Evolutionary conservation across 1,284 basidiomycete species (phyloP).

Genomic region (Trichosporon asahii): DNA sequence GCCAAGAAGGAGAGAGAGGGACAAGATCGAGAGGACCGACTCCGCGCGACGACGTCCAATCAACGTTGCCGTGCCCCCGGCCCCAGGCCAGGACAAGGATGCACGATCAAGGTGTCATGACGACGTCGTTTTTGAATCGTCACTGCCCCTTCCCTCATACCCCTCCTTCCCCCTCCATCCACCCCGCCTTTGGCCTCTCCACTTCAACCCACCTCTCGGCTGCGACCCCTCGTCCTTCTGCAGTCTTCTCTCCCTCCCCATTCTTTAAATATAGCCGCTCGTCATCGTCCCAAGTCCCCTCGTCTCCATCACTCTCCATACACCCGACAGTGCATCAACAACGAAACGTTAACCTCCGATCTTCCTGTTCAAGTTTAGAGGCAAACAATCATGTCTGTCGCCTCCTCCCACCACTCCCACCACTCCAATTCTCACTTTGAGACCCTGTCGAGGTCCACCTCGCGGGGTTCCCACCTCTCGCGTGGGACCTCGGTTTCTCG

Average conservation of each 20-base stretch:
- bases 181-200: not conserved
- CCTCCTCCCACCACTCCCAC: not conserved
- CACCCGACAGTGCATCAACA: not conserved
- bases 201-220: not conserved
- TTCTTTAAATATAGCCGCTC: slow-evolving; percentile 6
- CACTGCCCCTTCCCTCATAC: not conserved
- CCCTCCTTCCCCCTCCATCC: not conserved
- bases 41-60: not conserved
- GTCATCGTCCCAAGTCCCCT: not conserved
- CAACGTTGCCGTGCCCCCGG: not conserved
- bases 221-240: slow-evolving; percentile 2
- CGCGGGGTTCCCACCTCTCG: slow-evolving; percentile 50
- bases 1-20: not conserved
- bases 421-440: slow-evolving; percentile 45
- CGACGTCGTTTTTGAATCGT: slow-evolving; percentile 9
- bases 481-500: slow-evolving; percentile 65
- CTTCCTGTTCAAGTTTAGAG: not conserved
- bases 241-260: slow-evolving; percentile 1
- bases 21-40: not conserved
- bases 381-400: slow-evolving; percentile 14
- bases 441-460: slow-evolving; percentile 58
- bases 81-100: not conserved
- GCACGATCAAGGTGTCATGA: slow-evolving; percentile 4
- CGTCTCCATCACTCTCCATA: slow-evolving; percentile 6
- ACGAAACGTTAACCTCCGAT: not conserved